Base-by-base conservation (phyloP, 163 green algal genomes). In the Chlamydomonas reinhardtii region DNA sequence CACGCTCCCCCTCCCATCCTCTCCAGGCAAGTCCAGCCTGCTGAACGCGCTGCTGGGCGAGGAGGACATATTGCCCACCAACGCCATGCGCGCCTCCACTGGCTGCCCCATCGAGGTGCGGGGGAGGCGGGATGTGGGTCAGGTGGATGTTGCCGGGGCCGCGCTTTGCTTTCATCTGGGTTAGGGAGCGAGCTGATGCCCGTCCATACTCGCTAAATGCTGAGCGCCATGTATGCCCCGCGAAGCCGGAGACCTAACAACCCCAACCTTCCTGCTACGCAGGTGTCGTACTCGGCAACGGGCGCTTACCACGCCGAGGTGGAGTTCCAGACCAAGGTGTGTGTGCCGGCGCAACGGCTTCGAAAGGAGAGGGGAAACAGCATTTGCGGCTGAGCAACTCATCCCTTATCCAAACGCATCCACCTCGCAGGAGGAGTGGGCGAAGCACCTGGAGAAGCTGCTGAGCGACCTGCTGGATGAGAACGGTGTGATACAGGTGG, bases 81-180 rank as follows among this genome's bases (percentile, higher is more conserved):
- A 89, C 31, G 83, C 76, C 88, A 91, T 91, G 88, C 76, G 83
- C 22, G 88, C 88, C 34, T 91, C 83, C 76, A 91, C 88, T 27
- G 83, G 75, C 29, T 83, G 81, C 59, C 35, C 72, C 73, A 71
- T 88, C 43, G 83, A 87, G 73, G 75, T 88, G 48, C 48, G 48
- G 48, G 48, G 48, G 12, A 2, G 17, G 11, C 19, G 48, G 48
- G 48, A 20, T 56, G 48, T 56, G 48, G 5, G 48, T 56, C 11
- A 2, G 48, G 48, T 12, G 48, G 48, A 14, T 9, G 17, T 17
- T 48, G 5, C 39, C 5, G 5, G 5, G 39, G 39, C 39, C 39
- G 5, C 5, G 39, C 8, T 5, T 5, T 8, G 39, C 39, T 14
- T 48, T 8, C 5, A 48, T 48, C 39, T 48, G 39, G 39, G 39